These are phyloP conservation scores for Miscanthus lutarioriparius DNA, from an alignment of 176 grass and related monocot species.

Conservation along the genomic window DNA sequence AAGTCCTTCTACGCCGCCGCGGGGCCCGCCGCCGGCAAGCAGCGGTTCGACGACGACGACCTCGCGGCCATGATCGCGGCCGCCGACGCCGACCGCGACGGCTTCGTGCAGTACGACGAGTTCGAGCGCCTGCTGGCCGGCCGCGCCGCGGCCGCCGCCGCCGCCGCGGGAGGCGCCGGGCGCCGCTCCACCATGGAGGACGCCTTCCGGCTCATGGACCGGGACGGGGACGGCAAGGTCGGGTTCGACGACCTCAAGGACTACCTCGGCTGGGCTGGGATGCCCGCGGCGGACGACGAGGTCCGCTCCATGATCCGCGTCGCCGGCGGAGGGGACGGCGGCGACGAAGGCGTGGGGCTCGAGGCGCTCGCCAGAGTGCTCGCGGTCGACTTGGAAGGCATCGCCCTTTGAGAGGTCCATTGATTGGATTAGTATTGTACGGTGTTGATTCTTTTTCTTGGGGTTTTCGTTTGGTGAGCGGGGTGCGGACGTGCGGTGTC, in stretches of 20 bases:
- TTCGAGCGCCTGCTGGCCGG: slow-evolving; percentile 76
- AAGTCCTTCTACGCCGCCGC: slow-evolving; percentile 70
- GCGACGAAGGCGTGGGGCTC: slow-evolving; percentile 50
- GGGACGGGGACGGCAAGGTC: slow-evolving; percentile 90
- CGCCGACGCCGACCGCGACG: slow-evolving; percentile 83
- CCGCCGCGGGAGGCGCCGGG: neutral
- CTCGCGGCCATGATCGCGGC: slow-evolving; percentile 83
- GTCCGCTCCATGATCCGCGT: slow-evolving; percentile 67
- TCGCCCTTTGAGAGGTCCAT: neutral
- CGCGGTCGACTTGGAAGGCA: slow-evolving; percentile 42
- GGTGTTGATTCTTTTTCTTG: neutral
- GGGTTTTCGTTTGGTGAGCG: neutral
- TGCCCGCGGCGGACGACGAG: slow-evolving; percentile 73
- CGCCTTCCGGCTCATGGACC: slow-evolving; percentile 87
- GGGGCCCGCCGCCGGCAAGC: slow-evolving; percentile 1
- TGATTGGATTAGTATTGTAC: neutral
- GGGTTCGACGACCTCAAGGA: slow-evolving; percentile 90
- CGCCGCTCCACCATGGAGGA: slow-evolving; percentile 57
- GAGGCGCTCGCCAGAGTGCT: slow-evolving; percentile 62
- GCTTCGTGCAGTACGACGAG: slow-evolving; percentile 86
- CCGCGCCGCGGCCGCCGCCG: neutral
- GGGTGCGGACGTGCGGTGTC: neutral
- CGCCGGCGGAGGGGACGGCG: slow-evolving; percentile 41
- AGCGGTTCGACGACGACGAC: slow-evolving; percentile 65
- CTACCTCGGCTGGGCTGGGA: slow-evolving; percentile 77